These are phyloP conservation scores for Bipolaris sorokiniana DNA, from an alignment of 2,329 filamentous ascomycete genomes.

Conservation along the genomic window DNA sequence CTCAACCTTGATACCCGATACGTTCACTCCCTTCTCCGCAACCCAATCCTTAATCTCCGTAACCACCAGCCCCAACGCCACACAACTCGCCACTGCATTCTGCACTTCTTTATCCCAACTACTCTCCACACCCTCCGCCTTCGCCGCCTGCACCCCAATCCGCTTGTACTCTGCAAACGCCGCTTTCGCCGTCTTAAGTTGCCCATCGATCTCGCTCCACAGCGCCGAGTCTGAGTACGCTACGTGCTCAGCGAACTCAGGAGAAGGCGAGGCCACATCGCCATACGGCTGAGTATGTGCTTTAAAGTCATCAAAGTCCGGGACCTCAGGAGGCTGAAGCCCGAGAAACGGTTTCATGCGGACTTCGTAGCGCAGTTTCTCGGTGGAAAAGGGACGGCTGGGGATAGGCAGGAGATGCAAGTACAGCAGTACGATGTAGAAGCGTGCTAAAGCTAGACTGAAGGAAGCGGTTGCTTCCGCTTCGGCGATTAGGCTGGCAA, in stretches of 20 bases:
- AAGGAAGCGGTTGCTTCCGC: conserved; percentile 37
- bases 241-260: conserved; percentile 14
- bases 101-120: conserved; percentile 48
- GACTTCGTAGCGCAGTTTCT: conserved; percentile 75
- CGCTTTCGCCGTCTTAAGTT: conserved; percentile 44
- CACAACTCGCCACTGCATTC: conserved; percentile 40
- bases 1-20: conserved; percentile 37
- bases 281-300: conserved; percentile 42
- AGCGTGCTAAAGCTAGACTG: conserved; percentile 47
- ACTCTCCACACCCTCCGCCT: conserved; percentile 45
- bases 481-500: conserved; percentile 37
- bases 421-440: conserved; percentile 72
- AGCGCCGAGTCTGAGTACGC: conserved; percentile 14
- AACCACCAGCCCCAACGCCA: conserved; percentile 41
- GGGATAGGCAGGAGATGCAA: conserved; percentile 59
- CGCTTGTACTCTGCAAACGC: conserved; percentile 48
- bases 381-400: conserved; percentile 69
- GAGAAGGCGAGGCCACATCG: conserved; percentile 9
- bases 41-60: conserved; percentile 27
- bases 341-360: conserved; percentile 83
- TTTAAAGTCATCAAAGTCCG: conserved; percentile 67
- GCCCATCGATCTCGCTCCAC: conserved; percentile 37
- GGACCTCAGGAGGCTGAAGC: conserved; percentile 71
- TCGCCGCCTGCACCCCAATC: conserved; percentile 40
- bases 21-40: not conserved